Evolutionary conservation across 805 yeast genomes (phyloP).

Genomic region (Teunomyces atbi): DNA sequence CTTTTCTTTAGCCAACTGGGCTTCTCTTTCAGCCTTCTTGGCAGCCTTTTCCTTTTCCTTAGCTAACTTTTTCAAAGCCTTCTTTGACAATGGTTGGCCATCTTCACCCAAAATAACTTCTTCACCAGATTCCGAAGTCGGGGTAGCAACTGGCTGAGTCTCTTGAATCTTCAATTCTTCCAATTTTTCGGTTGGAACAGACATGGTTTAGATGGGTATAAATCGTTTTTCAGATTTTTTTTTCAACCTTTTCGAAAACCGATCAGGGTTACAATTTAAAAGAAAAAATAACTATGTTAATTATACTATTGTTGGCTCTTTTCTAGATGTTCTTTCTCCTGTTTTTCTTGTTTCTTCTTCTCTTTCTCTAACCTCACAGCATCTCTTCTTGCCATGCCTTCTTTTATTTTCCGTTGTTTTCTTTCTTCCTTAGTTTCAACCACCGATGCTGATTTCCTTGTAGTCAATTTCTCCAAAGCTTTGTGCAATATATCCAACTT

Average conservation of each 20-base stretch:
- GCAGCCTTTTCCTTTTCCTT: conserved; percentile 89
- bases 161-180: conserved; percentile 22
- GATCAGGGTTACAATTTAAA: background rate
- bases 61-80: conserved; percentile 91
- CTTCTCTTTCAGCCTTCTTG: conserved; percentile 92
- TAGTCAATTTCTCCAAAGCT: conserved; percentile 36
- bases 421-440: conserved; percentile 59
- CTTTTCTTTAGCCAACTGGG: conserved; percentile 79
- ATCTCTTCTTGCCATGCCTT: conserved; percentile 44
- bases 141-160: conserved; percentile 7
- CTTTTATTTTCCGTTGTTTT: conserved; percentile 49
- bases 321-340: background rate
- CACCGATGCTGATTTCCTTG: background rate
- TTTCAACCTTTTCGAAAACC: background rate
- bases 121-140: conserved; percentile 17
- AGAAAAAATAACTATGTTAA: background rate
- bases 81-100: conserved; percentile 87
- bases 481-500: conserved; percentile 51
- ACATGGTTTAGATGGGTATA: conserved; percentile 14
- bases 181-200: conserved; percentile 25
- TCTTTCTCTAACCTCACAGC: conserved; percentile 23
- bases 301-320: background rate
- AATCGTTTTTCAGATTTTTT: conserved; percentile 1
- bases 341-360: conserved; percentile 31
- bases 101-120: conserved; percentile 54